Conservation (phyloP, 306 rosid species). For the Cicer pinnatifidum region DNA sequence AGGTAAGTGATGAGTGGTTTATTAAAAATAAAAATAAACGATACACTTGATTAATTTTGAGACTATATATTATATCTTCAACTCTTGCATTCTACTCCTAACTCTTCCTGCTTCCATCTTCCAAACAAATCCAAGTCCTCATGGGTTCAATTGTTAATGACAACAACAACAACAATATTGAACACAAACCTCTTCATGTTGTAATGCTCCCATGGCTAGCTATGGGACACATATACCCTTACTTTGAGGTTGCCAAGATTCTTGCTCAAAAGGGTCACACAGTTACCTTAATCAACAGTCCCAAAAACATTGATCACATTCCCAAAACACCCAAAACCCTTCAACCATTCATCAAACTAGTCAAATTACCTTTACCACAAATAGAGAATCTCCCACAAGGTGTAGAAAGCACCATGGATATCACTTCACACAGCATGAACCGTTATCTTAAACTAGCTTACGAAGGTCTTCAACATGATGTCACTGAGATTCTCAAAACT, state of each 20-base stretch:
- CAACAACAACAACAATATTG: neutral
- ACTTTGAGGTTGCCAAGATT: slow-evolving; percentile 57
- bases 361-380: slow-evolving; percentile 49
- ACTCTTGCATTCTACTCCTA: neutral
- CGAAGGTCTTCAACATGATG: slow-evolving; percentile 47
- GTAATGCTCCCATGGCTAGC: slow-evolving; percentile 71
- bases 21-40: neutral
- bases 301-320: slow-evolving; percentile 58
- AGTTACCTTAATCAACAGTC: slow-evolving; percentile 58
- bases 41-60: neutral
- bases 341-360: slow-evolving; percentile 39
- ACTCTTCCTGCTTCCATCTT: neutral
- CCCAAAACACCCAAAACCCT: slow-evolving; percentile 52
- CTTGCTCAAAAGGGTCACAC: slow-evolving; percentile 64
- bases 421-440: slow-evolving; percentile 32
- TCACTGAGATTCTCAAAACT: slow-evolving; percentile 43
- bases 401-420: slow-evolving; percentile 57
- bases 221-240: slow-evolving; percentile 62
- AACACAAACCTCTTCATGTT: slow-evolving; percentile 53
- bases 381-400: slow-evolving; percentile 49
- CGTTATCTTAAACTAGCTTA: slow-evolving; percentile 51
- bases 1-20: too few species aligned
- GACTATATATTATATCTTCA: neutral
- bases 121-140: neutral
- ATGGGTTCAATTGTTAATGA: slow-evolving; percentile 13